These are phyloP conservation scores for Conringia planisiliqua DNA, from an alignment of 345 rosid genomes.

Conservation along the genomic window DNA sequence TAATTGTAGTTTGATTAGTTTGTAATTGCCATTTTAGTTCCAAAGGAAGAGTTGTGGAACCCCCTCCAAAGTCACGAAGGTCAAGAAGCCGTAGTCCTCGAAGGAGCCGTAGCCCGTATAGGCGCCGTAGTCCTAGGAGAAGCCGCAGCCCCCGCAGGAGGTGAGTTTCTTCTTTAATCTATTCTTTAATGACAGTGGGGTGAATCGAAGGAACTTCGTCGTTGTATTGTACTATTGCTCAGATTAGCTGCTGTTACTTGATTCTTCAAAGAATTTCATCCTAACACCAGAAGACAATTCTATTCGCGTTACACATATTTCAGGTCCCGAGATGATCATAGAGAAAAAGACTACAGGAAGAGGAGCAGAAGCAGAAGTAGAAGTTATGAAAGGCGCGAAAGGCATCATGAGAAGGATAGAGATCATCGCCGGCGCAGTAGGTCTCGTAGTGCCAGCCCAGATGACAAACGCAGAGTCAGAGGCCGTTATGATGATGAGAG, in stretches of 20 bases:
- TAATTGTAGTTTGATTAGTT: constrained; percentile 2
- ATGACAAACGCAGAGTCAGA: constrained; percentile 47
- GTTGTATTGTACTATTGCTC: not conserved
- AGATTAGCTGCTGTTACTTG: not conserved
- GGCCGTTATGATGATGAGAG: constrained; percentile 49
- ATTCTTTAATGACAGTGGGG: not conserved
- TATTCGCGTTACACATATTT: not conserved
- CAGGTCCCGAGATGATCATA: constrained; percentile 34
- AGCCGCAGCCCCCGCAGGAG: constrained; percentile 52
- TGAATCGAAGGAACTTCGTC: not conserved
- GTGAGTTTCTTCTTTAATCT: constrained; percentile 20
- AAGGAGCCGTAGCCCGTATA: constrained; percentile 30
- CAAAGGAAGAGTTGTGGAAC: constrained; percentile 37
- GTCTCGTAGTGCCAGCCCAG: constrained; percentile 61
- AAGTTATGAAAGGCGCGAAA: constrained; percentile 51
- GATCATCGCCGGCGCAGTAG: constrained; percentile 50
- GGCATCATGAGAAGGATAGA: constrained; percentile 49
- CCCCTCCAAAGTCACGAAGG: constrained; percentile 35
- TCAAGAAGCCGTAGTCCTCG: constrained; percentile 54
- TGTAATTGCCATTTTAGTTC: constrained; percentile 32
- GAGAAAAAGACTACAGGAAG: constrained; percentile 47
- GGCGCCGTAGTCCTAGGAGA: constrained; percentile 36
- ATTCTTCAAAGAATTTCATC: not conserved
- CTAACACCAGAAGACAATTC: not conserved
- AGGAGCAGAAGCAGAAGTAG: constrained; percentile 46